Conservation (phyloP, 768 basidiomycete genomes). For the Russula emetica region DNA sequence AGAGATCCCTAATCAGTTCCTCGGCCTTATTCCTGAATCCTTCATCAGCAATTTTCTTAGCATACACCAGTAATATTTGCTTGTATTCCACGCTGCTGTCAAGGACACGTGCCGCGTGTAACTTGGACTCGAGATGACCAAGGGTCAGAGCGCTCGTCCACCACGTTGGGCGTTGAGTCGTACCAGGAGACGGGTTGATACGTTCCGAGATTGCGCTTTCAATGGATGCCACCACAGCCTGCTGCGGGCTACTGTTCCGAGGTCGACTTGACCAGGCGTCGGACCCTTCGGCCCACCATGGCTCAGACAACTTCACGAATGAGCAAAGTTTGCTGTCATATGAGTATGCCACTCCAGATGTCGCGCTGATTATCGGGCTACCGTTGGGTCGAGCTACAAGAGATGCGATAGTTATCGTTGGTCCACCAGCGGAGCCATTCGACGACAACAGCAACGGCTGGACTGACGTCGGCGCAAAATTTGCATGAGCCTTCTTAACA, state of each 20-base stretch:
- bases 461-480: slow-evolving; percentile 65
- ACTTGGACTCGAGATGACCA: slow-evolving; percentile 80
- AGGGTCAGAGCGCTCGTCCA: slow-evolving; percentile 81
- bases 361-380: slow-evolving; percentile 67
- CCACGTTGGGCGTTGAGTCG: slow-evolving; percentile 57
- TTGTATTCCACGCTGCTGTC: slow-evolving; percentile 87
- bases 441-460: slow-evolving; percentile 53
- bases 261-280: slow-evolving; percentile 78
- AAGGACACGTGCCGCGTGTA: slow-evolving; percentile 68
- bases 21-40: slow-evolving; percentile 85
- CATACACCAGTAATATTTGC: slow-evolving; percentile 67
- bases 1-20: slow-evolving; percentile 85
- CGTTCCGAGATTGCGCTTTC: slow-evolving; percentile 34
- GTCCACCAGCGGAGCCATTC: slow-evolving; percentile 34
- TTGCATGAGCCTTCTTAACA: slow-evolving; percentile 57
- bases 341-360: slow-evolving; percentile 72
- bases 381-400: slow-evolving; percentile 76
- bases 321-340: slow-evolving; percentile 64
- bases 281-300: slow-evolving; percentile 83
- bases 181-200: slow-evolving; percentile 24
- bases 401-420: slow-evolving; percentile 49
- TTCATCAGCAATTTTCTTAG: slow-evolving; percentile 83
- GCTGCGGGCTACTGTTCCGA: slow-evolving; percentile 51
- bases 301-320: slow-evolving; percentile 74
- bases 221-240: slow-evolving; percentile 26